phyloP scores from a whole-genome alignment of 2,329 filamentous ascomycete genomes.

The Lasiodiplodia hormozganensis region DNA sequence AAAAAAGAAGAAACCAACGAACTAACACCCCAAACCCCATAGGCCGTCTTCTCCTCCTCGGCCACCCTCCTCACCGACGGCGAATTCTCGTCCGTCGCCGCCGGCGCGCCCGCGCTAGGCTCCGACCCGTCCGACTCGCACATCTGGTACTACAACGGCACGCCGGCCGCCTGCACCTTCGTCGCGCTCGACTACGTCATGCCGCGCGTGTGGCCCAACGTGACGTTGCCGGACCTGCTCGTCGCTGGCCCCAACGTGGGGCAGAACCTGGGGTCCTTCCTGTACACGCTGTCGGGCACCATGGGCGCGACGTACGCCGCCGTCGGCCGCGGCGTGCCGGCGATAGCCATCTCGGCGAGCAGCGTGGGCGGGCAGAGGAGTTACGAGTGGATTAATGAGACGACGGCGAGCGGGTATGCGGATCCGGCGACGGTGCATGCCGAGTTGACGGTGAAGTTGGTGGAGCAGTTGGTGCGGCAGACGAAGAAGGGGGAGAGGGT shows the following conservation, averaged over 20 bases:
- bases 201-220: conserved; percentile 54
- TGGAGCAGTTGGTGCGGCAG: conserved; percentile 53
- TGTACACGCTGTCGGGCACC: conserved; percentile 48
- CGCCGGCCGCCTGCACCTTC: conserved; percentile 62
- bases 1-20: background rate
- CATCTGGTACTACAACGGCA: conserved; percentile 69
- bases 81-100: conserved; percentile 56
- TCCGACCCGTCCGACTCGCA: conserved; percentile 59
- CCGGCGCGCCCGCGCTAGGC: conserved; percentile 58
- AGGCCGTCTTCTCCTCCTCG: conserved; percentile 50
- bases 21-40: background rate
- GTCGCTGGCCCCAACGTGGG: conserved; percentile 65
- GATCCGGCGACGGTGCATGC: conserved; percentile 55
- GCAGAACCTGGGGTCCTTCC: conserved; percentile 61
- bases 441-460: conserved; percentile 52
- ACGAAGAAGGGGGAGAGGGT: conserved; percentile 40
- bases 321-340: conserved; percentile 57
- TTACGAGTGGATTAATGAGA: conserved; percentile 53
- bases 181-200: conserved; percentile 65
- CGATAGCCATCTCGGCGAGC: conserved; percentile 56
- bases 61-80: conserved; percentile 51
- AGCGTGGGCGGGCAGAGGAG: conserved; percentile 49
- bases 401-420: conserved; percentile 37
- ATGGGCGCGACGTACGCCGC: conserved; percentile 59
- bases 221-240: conserved; percentile 60